A percentile compares a stretch with the other conserved stretches of the same genome.
These are phyloP conservation scores for Fraxinus ornus DNA, from an alignment of 305 asterid species.

Conservation along the genomic window DNA sequence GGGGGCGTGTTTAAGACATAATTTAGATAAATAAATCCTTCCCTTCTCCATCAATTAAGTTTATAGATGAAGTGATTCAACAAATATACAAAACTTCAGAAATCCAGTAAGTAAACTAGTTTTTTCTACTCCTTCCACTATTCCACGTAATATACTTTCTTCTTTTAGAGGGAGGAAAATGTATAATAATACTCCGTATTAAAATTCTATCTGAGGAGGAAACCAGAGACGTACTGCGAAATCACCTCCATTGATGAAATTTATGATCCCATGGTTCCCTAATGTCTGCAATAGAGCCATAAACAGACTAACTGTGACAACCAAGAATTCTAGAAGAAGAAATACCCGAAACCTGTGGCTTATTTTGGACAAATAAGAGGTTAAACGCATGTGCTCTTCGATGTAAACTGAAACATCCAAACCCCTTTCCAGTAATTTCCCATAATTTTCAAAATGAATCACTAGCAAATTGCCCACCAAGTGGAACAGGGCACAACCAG, in stretches of 20 bases:
- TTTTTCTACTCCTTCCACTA: not conserved
- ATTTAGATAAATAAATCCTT: not conserved
- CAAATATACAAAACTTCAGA: not conserved
- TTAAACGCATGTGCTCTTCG: slow-evolving; percentile 70
- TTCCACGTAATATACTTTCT: not conserved
- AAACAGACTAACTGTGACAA: slow-evolving; percentile 64
- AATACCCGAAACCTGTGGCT: slow-evolving; percentile 72
- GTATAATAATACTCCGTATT: not conserved
- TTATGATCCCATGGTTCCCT: slow-evolving; percentile 63
- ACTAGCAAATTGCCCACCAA: slow-evolving; percentile 72
- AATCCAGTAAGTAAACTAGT: not conserved
- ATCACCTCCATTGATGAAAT: slow-evolving; percentile 71
- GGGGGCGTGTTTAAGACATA: not conserved
- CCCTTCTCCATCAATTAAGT: not conserved
- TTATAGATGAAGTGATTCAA: not conserved
- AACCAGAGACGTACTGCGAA: slow-evolving; percentile 49
- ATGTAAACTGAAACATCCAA: slow-evolving; percentile 62
- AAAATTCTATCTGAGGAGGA: not conserved
- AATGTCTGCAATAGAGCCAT: slow-evolving; percentile 61
- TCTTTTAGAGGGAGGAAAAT: not conserved
- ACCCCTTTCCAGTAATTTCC: slow-evolving; percentile 64
- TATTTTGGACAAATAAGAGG: slow-evolving; percentile 57
- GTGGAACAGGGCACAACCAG: slow-evolving; percentile 63
- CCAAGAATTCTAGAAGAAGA: slow-evolving; percentile 69
- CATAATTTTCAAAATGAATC: slow-evolving; percentile 64